Evolutionary conservation across 306 rosid genomes (phyloP).

Genomic region (Prosopis cineraria): DNA sequence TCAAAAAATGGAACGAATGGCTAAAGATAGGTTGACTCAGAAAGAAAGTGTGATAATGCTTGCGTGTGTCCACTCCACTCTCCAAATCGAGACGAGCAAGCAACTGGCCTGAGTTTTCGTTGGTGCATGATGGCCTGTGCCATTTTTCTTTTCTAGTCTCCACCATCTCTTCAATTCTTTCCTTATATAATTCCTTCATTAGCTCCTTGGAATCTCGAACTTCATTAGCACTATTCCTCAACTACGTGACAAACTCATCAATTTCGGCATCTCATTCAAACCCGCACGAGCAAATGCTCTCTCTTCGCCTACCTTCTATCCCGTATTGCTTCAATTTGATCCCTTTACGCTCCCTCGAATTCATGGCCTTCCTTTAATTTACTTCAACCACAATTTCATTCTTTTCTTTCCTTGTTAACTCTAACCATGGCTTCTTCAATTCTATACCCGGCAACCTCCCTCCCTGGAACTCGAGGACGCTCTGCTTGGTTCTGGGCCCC

Average conservation of each 20-base stretch:
- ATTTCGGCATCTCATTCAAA: constrained; percentile 60
- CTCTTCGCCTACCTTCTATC: not conserved
- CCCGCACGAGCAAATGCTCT: constrained; percentile 46
- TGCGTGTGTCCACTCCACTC: not conserved
- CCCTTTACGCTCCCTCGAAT: not conserved
- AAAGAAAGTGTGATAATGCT: not conserved
- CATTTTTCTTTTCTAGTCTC: not conserved
- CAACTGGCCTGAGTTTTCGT: not conserved
- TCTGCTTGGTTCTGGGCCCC: constrained; percentile 32
- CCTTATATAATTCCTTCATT: not conserved
- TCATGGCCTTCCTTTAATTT: not conserved
- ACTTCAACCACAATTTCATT: not conserved
- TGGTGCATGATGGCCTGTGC: constrained; percentile 17
- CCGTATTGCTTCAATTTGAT: not conserved
- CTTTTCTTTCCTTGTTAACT: not conserved
- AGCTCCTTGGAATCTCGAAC: not conserved
- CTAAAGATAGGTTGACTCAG: not conserved
- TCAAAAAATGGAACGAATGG: no score
- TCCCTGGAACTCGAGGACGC: constrained; percentile 45
- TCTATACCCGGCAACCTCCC: constrained; percentile 56
- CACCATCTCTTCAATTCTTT: not conserved
- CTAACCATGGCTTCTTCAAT: constrained; percentile 64
- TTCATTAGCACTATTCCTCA: not conserved
- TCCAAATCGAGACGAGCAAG: not conserved
- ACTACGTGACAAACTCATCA: constrained; percentile 62